These are phyloP conservation scores for Neurospora sp. DNA, from an alignment of 495 filamentous ascomycete species.

Conservation along the genomic window DNA sequence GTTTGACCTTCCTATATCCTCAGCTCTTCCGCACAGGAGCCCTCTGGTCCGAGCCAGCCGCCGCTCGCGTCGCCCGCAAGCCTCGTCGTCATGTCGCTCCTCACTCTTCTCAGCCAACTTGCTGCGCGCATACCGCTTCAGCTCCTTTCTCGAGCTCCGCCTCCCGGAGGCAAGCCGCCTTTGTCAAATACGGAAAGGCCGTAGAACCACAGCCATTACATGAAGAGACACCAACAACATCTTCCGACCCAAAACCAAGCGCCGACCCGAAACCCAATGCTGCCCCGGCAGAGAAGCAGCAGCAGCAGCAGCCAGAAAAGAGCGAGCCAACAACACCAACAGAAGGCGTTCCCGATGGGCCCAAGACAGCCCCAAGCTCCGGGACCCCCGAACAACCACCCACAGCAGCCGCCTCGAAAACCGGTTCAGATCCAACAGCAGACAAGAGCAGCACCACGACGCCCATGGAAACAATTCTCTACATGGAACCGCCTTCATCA, in stretches of 20 bases:
- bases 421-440: neutral
- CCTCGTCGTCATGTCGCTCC: constrained; percentile 14
- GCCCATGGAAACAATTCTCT: constrained; percentile 56
- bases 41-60: constrained; percentile 26
- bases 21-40: constrained; percentile 45
- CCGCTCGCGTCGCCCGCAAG: constrained; percentile 10
- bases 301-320: constrained; percentile 7
- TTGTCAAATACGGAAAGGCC: constrained; percentile 47
- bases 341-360: neutral
- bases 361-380: neutral
- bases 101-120: neutral
- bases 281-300: constrained; percentile 8
- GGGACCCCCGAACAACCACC: neutral
- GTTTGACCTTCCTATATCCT: constrained; percentile 69
- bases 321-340: constrained; percentile 2
- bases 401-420: neutral
- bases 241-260: neutral
- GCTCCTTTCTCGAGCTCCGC: constrained; percentile 24
- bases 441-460: constrained; percentile 22
- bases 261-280: constrained; percentile 7
- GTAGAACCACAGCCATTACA: constrained; percentile 40
- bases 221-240: neutral
- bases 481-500: constrained; percentile 41
- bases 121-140: constrained; percentile 16
- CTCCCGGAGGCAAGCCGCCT: constrained; percentile 20